Percentiles rank a stretch among this genome's conserved stretches.
Evolutionary conservation across 352 stramenopile genomes (phyloP).

Genomic region (Aphanomyces astaci): DNA sequence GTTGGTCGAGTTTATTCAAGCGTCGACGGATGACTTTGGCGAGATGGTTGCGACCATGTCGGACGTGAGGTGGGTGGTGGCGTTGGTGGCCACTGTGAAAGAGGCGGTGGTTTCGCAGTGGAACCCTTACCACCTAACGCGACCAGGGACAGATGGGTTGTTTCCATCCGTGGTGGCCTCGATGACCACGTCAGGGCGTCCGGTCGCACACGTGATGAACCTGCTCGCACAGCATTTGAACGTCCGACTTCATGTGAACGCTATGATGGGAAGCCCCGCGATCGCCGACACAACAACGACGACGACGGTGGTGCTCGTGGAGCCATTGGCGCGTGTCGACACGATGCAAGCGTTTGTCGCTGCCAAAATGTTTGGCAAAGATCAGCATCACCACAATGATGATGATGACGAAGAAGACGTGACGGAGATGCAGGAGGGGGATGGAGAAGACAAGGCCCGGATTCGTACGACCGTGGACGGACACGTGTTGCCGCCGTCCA

Average conservation of each 20-base stretch:
- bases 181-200: neutral
- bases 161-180: neutral
- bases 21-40: neutral
- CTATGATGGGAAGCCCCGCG: too few species aligned
- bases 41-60: too few species aligned
- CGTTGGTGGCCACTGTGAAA: neutral
- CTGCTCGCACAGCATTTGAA: constrained; percentile 68
- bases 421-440: too few species aligned
- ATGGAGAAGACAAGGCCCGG: constrained; percentile 32
- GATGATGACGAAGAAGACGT: constrained; percentile 24
- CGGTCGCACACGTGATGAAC: constrained; percentile 40
- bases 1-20: constrained; percentile 21
- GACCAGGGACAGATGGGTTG: too few species aligned
- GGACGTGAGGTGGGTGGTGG: neutral
- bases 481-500: constrained; percentile 30
- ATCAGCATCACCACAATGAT: constrained; percentile 26
- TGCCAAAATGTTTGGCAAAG: constrained; percentile 53
- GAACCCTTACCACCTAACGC: too few species aligned
- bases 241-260: constrained; percentile 56
- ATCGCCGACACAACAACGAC: constrained; percentile 33
- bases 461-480: constrained; percentile 41
- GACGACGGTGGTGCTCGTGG: constrained; percentile 56
- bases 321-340: constrained; percentile 62
- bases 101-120: neutral
- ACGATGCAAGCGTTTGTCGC: constrained; percentile 72